Base-by-base conservation (phyloP, 257 asterid species). In the Plantago ovata region DNA sequence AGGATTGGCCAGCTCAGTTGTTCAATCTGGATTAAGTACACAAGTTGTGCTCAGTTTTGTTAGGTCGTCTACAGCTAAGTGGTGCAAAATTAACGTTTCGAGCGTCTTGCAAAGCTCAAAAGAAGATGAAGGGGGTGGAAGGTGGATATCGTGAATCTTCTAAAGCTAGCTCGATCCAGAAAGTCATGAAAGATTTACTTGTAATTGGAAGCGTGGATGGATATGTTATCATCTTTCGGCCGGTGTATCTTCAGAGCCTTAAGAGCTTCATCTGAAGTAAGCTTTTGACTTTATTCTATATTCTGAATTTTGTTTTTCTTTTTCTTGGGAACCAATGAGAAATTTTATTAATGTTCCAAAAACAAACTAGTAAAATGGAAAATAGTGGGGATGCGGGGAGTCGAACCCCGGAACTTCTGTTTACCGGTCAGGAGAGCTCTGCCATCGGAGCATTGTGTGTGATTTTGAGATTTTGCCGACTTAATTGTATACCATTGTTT, bases 1-100 rank as follows among this genome's bases (percentile, higher is more conserved):
- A 75, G 20, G 66, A 36, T 38, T 84, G 82, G 85, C 95, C 98
- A 7, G 89, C 62, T 0, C 98, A 92, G 48, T 56, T 92, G 44
- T 92, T 88, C 66, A 67, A 73, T 58, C 70, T 92, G 16, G 69
- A 69, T 32, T 80, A 55, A 53, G 45, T 38, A 39, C 23, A 21
- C 56, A 13, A 18, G 32, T 49, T 56, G 10, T 46, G 36, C 50
- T 18, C 14, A 10, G 16, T 53, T 10, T n/a, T 0, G 2, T 53
- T n/a, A 38, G 28, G 9, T 36, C 9, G 15, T 32, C 13, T 10
- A 32, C 23, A 24, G 13, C 9, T 4, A 13, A 14, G 42, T 23
- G 13, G 41, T 32, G 18, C 15, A 19, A 12, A 53, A 24, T 32
- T 15, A 53, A 53, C 28, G 58, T 5, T 24, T n/a, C n/a, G n/a